Evolutionary conservation across 768 basidiomycete species (phyloP), one percentile per base, ranked within the genome.

Genomic region (Aureoboletus auriporus): DNA sequence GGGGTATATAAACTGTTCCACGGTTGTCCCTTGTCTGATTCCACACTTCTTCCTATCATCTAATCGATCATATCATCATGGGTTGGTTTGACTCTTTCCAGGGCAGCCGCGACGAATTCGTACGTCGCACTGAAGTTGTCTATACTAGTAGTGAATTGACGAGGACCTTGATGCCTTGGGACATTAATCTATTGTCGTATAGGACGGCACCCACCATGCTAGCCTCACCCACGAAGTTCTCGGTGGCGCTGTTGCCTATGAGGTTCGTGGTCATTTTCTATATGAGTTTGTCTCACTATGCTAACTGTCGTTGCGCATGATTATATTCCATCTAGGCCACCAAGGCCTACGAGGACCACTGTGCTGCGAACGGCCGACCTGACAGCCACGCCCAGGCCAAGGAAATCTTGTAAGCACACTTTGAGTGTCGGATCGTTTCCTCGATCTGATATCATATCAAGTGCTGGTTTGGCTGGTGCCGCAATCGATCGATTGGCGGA

Each of bases 331-430:
- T 23, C 9, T 33, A 63, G 62, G 51, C 43, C 38, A 8, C 40
- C 20, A 60, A 58, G 42, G 41, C 44, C 2, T 63, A 58, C 17
- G 58, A 63, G 47, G 1, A 60, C 0, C 60, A 60, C 33, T 0
- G 16, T 2, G 53, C 46, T 1, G 1, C 0, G n/a, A 52, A 60
- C 2, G 63, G 62, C 30, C 14, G 49, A 16, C 63, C 60, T 16
- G 47, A 47, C 14, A 30, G 1, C 6, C 60, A 65, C 16, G 58
- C 60, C 23, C 5, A 13, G 33, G 33, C 33, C 33, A 33, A 33
- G 33, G 33, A 33, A 14, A 13, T 33, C 12, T 12, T 33, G 33
- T 33, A 33, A 13, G 33, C 33, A 33, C 14, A 5, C 33, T 11
- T 33, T 33, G 12, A 2, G 10, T 14, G 1, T 33, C 12, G 14